Percentiles rank a stretch among this genome's conserved stretches.
These are phyloP conservation scores for Hypocrella siamensis DNA, from an alignment of 2,329 filamentous ascomycete genomes.

Conservation along the genomic window DNA sequence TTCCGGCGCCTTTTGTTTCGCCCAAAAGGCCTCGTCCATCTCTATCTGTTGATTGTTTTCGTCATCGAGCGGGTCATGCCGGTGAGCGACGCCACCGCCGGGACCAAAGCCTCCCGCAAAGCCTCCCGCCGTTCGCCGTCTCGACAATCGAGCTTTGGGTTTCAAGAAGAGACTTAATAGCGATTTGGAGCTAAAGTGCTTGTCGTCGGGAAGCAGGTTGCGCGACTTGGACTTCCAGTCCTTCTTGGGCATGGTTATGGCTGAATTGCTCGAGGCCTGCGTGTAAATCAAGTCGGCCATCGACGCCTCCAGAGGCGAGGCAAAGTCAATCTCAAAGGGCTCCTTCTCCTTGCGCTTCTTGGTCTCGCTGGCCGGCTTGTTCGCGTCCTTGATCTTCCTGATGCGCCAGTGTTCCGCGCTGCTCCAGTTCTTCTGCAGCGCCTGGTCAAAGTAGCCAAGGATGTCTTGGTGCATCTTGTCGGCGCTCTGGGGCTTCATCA, in stretches of 20 bases:
- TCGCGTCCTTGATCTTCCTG: constrained; percentile 69
- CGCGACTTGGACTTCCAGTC: constrained; percentile 91
- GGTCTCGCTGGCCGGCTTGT: constrained; percentile 43
- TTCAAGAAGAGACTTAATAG: constrained; percentile 85
- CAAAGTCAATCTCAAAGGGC: constrained; percentile 87
- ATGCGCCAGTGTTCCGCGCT: constrained; percentile 99
- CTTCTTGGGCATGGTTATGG: constrained; percentile 77
- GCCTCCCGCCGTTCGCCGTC: constrained; percentile 33
- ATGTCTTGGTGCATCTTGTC: constrained; percentile 80
- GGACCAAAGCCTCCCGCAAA: constrained; percentile 26
- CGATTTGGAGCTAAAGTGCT: constrained; percentile 92
- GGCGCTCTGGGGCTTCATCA: constrained; percentile 48
- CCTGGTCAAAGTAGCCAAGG: constrained; percentile 94
- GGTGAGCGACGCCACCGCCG: constrained; percentile 12
- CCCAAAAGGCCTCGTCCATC: constrained; percentile 95
- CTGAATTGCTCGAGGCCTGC: constrained; percentile 61
- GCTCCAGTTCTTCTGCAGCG: constrained; percentile 91
- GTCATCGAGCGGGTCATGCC: constrained; percentile 27
- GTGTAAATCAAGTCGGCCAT: constrained; percentile 69
- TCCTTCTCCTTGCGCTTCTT: constrained; percentile 86
- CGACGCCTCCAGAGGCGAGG: constrained; percentile 53
- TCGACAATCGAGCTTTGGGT: constrained; percentile 71
- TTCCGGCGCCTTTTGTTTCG: constrained; percentile 50
- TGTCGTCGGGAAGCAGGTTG: constrained; percentile 90
- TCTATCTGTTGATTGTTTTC: constrained; percentile 51